Conservation (phyloP, 805 yeast species). For the Candida broadrunensis region DNA sequence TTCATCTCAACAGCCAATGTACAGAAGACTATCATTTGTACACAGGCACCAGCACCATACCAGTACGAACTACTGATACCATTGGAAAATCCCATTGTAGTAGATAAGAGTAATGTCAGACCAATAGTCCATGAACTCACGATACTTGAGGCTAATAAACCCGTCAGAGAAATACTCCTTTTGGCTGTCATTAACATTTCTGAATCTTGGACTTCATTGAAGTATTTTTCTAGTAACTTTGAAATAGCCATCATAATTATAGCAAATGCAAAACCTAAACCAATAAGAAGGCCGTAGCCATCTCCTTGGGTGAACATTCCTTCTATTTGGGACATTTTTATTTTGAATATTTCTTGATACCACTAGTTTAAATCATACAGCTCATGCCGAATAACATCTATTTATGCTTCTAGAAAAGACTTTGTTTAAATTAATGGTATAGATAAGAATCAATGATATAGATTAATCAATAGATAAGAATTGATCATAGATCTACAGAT, state of each 20-base stretch:
- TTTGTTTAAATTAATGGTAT: no score
- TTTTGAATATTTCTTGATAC: no score
- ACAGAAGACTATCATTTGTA: constrained; percentile 83
- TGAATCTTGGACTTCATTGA: constrained; percentile 40
- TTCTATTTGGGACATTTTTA: constrained; percentile 1
- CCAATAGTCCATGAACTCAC: constrained; percentile 48
- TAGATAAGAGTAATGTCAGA: constrained; percentile 30
- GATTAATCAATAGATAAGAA: no score
- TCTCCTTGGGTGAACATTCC: constrained; percentile 12
- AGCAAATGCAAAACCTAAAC: constrained; percentile 43
- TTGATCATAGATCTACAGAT: no score
- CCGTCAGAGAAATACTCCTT: constrained; percentile 35
- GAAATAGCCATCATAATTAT: constrained; percentile 33
- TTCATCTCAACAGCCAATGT: constrained; percentile 86
- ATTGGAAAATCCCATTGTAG: constrained; percentile 19
- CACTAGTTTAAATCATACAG: no score
- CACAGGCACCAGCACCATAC: constrained; percentile 90
- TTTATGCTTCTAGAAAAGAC: no score
- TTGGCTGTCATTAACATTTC: constrained; percentile 45
- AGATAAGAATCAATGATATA: no score
- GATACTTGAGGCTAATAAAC: constrained; percentile 39
- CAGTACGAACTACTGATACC: constrained; percentile 19
- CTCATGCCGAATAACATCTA: no score
- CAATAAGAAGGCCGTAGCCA: constrained; percentile 43
- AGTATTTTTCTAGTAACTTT: constrained; percentile 27